Evolutionary conservation across 2,329 filamentous ascomycete species (phyloP), one percentile per base, ranked within the genome.

Genomic region (Fusarium burgessii): DNA sequence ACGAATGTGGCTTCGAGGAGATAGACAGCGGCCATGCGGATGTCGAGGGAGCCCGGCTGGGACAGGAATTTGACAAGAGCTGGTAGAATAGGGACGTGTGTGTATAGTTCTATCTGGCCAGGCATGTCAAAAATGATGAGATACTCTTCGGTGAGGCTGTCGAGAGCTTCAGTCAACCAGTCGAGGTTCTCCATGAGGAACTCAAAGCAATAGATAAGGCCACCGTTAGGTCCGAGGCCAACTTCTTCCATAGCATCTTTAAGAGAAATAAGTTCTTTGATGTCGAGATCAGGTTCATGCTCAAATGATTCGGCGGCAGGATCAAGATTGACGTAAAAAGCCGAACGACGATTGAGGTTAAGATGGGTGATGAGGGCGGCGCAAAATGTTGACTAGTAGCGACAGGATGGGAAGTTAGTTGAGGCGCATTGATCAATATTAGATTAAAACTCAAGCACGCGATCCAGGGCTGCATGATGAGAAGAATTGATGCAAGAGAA

Each of bases 111-210:
- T 81, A 99, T 98, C 84, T 99, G 96, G 62, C 96, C 96, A 1
- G 96, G 96, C 93, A 98, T 98, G 83, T 99, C 96, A 83, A 99
- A 94, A 70, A 99, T 93, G 81, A 98, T 97, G 70, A 99, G 88
- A 81, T 97, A 98, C 77, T 98, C 96, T 77, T 99, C 96, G 13
- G 93, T 95, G 61, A 97, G 86, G 43, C 90, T 88, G 76, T 97
- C 94, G 60, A 98, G 89, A 20, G 92, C 90, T 70, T 97, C 92
- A 49, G 92, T 93, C 52, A 98, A 85, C 82, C 96, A 98, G 82
- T 97, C 94, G 70, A 97, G 90, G 79, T 98, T 97, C 80, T 97
- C 93, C 79, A 97, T 90, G 47, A 98, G 89, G 80, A 97, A 97
- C 82, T 98, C 95, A 82, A 98, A 97, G 84, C 95, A 98, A 86